phyloP scores from a whole-genome alignment of 805 yeast genomes.

The Yamadazyma akitaensis region DNA sequence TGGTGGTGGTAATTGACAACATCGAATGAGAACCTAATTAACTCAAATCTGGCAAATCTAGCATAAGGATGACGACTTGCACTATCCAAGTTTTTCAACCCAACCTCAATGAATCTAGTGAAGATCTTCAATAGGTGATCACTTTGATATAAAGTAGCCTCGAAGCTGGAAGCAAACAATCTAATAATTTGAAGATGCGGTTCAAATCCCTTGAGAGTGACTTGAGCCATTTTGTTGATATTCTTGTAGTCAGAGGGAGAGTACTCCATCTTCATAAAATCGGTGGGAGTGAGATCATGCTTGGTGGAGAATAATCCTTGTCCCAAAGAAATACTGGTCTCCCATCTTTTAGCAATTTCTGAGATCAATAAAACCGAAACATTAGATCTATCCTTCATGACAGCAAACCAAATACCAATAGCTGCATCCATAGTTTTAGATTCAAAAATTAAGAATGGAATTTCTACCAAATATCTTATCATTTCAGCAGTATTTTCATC shows the following conservation, averaged over 20 bases:
- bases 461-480: conserved; percentile 50
- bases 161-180: conserved; percentile 71
- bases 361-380: conserved; percentile 59
- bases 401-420: conserved; percentile 75
- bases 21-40: conserved; percentile 65
- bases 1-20: conserved; percentile 55
- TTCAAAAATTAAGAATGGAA: conserved; percentile 71
- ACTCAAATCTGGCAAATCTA: conserved; percentile 68
- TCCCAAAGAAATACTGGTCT: conserved; percentile 52
- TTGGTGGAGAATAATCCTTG: conserved; percentile 63
- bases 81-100: conserved; percentile 45
- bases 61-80: conserved; percentile 87
- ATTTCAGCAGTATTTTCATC: conserved; percentile 44
- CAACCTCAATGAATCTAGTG: conserved; percentile 55
- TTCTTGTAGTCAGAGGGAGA: conserved; percentile 72
- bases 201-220: conserved; percentile 48
- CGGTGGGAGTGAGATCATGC: conserved; percentile 57
- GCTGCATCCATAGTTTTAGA: conserved; percentile 59
- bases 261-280: conserved; percentile 78
- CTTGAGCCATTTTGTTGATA: conserved; percentile 49
- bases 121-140: conserved; percentile 66
- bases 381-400: conserved; percentile 63
- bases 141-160: conserved; percentile 72
- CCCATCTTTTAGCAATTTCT: conserved; percentile 70
- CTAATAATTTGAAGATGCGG: conserved; percentile 70